Base-by-base conservation (phyloP, 2,329 filamentous ascomycete genomes). In the Arachnomyces sp. region DNA sequence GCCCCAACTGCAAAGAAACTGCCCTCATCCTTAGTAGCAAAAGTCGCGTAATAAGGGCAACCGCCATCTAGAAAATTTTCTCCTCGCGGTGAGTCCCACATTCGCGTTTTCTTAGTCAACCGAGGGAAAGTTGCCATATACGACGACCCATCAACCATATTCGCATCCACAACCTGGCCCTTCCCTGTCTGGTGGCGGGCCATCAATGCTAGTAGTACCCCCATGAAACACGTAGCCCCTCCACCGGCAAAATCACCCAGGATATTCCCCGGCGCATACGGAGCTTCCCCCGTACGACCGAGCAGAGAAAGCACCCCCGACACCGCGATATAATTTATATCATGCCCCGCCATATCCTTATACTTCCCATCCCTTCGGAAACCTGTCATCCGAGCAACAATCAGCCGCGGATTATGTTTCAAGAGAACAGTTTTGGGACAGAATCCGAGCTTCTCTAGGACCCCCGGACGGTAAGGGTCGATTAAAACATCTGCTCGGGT, bases 291-390 rank as follows among this genome's bases (percentile, higher is more conserved):
- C 18, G 69, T 68, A 1, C 84, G 71, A 1, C 90, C 90, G 3
- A 96, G 75, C 63, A 95, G 71, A 0, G 75, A 74, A 18, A 96
- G 66, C 1, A 84, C 82, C 0, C 90, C 90, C 0, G 83, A 84
- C 0, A 95, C 86, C 36, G 89, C 86, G 31, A 96, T 82, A 63
- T 96, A 96, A 59, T 96, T 95, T 61, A 95, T 95, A 60, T 95
- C 89, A 59, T 95, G 89, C 33, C 89, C 89, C 0, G 89, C 88
- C 89, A 95, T 95, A 54, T 75, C 67, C 35, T 76, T 77, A 65
- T 95, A 96, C 53, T 79, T 82, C 0, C 89, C 90, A 63, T 93
- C 86, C 30, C 89, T 74, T 9, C 90, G 74, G 62, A 95, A 96
- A 0, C 90, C 90, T 2, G 88, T 92, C 76, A 96, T 83, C 31